Conservation (phyloP, 225 moss, liverwort and hornwort species). For the Rhytidiadelphus loreus region DNA sequence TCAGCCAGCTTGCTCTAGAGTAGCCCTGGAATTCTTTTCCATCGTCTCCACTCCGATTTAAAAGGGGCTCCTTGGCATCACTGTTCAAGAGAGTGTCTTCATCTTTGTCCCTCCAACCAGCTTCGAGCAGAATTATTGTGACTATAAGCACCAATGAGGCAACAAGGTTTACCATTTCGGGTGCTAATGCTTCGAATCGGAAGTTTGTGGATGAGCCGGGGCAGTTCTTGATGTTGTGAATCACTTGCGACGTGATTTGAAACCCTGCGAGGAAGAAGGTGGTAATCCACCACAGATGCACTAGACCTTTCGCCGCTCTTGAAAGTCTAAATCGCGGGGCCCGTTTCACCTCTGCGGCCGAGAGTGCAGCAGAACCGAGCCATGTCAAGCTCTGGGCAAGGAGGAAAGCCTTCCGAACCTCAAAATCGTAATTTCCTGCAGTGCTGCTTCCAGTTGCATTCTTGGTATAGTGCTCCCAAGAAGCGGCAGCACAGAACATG, state of each 20-base stretch:
- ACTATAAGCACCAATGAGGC: slow-evolving; percentile 2
- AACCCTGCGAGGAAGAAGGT: neutral
- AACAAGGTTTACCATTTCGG: neutral
- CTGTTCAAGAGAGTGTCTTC: neutral
- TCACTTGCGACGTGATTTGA: neutral
- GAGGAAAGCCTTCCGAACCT: neutral
- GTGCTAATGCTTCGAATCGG: neutral
- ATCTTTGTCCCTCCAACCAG: neutral
- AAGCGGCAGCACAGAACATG: neutral
- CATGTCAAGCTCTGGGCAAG: slow-evolving; percentile 14
- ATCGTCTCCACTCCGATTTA: neutral
- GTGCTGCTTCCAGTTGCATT: neutral
- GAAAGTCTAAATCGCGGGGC: neutral
- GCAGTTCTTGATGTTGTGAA: neutral
- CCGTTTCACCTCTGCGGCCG: neutral
- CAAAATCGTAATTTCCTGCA: neutral
- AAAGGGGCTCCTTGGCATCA: neutral
- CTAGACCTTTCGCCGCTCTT: neutral
- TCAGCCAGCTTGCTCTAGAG: slow-evolving; percentile 6
- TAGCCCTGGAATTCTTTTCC: neutral
- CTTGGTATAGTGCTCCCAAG: neutral
- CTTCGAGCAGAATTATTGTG: neutral
- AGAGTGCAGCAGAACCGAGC: neutral
- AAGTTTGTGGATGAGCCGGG: neutral
- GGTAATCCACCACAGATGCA: slow-evolving; percentile 4